Conservation (phyloP, 2,329 filamentous ascomycete genomes). For the Verticillium alfalfae region DNA sequence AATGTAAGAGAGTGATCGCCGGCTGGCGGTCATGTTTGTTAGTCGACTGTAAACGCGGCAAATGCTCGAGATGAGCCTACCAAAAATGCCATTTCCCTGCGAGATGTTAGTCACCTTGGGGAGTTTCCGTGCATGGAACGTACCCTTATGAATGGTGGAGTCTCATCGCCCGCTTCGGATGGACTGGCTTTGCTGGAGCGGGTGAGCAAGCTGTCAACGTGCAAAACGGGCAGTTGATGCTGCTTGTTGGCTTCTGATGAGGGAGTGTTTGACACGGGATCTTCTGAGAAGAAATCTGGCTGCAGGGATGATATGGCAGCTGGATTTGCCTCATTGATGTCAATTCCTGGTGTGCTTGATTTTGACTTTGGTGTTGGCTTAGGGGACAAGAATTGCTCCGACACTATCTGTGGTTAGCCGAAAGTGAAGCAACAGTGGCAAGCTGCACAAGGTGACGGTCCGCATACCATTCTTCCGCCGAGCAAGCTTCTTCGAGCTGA, state of each 20-base stretch:
- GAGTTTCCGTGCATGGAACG: background rate
- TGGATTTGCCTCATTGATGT: background rate
- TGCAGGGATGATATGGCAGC: background rate
- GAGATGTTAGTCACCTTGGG: background rate
- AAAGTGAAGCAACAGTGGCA: background rate
- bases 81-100: constrained; percentile 21
- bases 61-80: constrained; percentile 4
- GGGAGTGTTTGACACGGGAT: background rate
- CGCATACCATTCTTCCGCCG: constrained; percentile 16
- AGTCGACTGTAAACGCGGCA: background rate
- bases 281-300: background rate
- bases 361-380: background rate
- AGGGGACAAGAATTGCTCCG: constrained; percentile 6
- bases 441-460: background rate
- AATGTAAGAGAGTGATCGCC: constrained; percentile 18
- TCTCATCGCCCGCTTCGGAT: background rate
- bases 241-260: background rate
- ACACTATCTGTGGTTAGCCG: constrained; percentile 3
- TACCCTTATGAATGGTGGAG: constrained; percentile 16
- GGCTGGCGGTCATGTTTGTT: background rate
- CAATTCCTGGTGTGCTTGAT: background rate
- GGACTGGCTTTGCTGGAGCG: background rate
- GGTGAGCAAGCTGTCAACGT: constrained; percentile 3
- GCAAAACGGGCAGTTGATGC: background rate
- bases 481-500: constrained; percentile 16